Evolutionary conservation across 2,329 filamentous ascomycete species (phyloP).

Genomic region (Monilinia fructicola): DNA sequence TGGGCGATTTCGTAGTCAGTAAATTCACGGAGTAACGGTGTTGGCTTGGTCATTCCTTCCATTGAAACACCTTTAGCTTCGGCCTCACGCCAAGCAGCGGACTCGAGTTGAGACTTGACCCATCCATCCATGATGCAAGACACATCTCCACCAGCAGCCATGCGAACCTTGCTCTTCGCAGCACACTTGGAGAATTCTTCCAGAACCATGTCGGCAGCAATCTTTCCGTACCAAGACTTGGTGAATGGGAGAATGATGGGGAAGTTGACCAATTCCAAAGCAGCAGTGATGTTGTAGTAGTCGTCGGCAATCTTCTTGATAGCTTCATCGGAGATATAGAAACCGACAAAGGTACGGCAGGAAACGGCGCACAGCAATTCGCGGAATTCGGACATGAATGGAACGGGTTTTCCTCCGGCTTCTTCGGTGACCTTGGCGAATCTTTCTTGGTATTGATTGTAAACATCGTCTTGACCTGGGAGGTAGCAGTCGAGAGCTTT

Average conservation of each 20-base stretch:
- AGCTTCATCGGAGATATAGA: conserved; percentile 88
- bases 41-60: conserved; percentile 74
- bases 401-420: conserved; percentile 68
- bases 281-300: conserved; percentile 94
- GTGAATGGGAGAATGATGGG: conserved; percentile 94
- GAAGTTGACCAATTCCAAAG: conserved; percentile 96
- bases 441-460: conserved; percentile 78
- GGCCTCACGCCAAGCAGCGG: conserved; percentile 76
- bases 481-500: conserved; percentile 85
- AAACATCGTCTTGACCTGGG: conserved; percentile 88
- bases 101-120: conserved; percentile 85
- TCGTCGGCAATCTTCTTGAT: conserved; percentile 95
- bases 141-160: conserved; percentile 82
- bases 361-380: conserved; percentile 94
- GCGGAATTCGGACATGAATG: conserved; percentile 90
- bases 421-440: conserved; percentile 76
- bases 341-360: conserved; percentile 93
- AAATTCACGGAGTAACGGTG: conserved; percentile 80
- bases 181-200: conserved; percentile 87
- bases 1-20: conserved; percentile 88
- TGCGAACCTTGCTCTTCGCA: conserved; percentile 87
- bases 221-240: conserved; percentile 96
- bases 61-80: conserved; percentile 69
- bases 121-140: conserved; percentile 96
- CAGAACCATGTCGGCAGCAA: conserved; percentile 88